Base-by-base conservation (phyloP, 2,329 filamentous ascomycete species). In the Epichloe baconii region DNA sequence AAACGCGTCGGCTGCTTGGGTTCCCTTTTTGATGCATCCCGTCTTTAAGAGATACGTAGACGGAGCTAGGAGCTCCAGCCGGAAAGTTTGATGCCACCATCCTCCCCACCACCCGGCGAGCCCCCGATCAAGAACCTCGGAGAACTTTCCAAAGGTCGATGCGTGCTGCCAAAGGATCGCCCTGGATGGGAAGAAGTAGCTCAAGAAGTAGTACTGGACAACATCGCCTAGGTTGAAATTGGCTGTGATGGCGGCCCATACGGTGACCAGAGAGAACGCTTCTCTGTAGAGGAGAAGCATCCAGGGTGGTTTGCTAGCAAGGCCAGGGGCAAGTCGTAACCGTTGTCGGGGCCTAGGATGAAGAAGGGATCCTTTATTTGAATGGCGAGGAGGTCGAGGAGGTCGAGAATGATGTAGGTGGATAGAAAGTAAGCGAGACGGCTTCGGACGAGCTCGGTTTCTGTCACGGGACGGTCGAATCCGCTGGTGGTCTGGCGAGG, bases 71-170 rank as follows among this genome's bases (percentile, higher is more conserved):
- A 91, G 89, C 2, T 79, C 80, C 51, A 81, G 76, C 1, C 89
- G 84, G 68, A 95, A 94, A 3, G 84, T 83, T 67, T 96, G 90
- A 65, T 97, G 91, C 91, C 91, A 96, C 76, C 82, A 91, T 21
- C 73, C 74, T 44, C 86, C 83, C 91, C 91, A 97, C 68, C 84
- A 85, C 1, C 89, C 90, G 1, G 78, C 75, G 2, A 96, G 71
- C 0, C 91, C 90, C 53, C 79, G 73, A 54, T 88, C 79, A 11
- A 83, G 66, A 2, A 90, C 72, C 26, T 72, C 67, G 0, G 59
- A 59, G 51, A 76, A 69, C 19, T 71, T 71, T 12, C 85, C 83
- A 53, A 82, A 74, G 4, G 77, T 69, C 34, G 77, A 67, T 1
- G 79, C 71, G 54, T 74, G 71, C 47, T 73, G 70, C 77, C 76